Evolutionary conservation across 257 asterid genomes (phyloP), one percentile per base, ranked within the genome.

Genomic region (Nicotiana attenuata): DNA sequence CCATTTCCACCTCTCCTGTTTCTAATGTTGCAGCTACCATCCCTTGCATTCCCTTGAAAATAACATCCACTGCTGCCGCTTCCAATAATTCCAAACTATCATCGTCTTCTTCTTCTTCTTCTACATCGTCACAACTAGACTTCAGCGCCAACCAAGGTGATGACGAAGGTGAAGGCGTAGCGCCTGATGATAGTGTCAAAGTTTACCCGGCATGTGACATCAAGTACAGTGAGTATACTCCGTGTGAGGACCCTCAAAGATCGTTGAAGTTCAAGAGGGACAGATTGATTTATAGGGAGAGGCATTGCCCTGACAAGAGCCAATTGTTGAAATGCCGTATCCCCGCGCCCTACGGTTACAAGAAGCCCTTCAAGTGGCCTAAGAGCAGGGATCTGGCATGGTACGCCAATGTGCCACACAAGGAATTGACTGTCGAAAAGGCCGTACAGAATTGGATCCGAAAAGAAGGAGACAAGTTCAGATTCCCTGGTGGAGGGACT

Each of bases 401-500:
- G 98, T 93, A 89, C 85, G 92, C 93, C 33, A 93, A 93, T 57
- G 97, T 93, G 16, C 98, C 98, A 7, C 98, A 93, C 82, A 93
- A 92, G 86, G 93, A 93, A 33, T 65, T 93, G 80, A 90, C 97
- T 4, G 94, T 93, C 29, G 97, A 94, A 90, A 94, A 94, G 29
- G 97, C 98, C 60, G 96, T 88, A 6, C 98, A 94, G 88, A 92
- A 94, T 81, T 94, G 98, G 98, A 91, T 94, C 0, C 89, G 92
- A 19, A 90, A 81, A 73, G 98, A 94, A 85, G 98, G 93, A 0
- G 94, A 94, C 80, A 89, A 91, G 55, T 92, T 94, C 83, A 88
- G 93, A 80, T 94, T 94, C 82, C 98, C 98, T 0, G 98, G 98
- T 35, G 98, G 98, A 8, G 98, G 98, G 65, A 94, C 98, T 81